phyloP scores from a whole-genome alignment of 345 rosid species.

The Arabidopsis arenosa region DNA sequence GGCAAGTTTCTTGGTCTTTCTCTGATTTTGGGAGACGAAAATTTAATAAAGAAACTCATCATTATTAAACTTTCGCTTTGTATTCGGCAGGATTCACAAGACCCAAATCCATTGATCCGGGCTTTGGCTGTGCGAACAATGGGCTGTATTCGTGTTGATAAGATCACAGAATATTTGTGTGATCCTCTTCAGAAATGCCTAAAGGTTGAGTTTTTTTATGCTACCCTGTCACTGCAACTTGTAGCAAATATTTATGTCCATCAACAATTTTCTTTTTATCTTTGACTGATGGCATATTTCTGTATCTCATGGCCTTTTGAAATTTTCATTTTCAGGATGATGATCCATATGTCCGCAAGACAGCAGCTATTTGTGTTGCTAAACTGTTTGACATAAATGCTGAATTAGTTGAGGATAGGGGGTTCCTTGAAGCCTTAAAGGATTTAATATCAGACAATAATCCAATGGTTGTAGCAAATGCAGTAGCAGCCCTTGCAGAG shows the following conservation, averaged over 20 bases:
- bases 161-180: slow-evolving; percentile 91
- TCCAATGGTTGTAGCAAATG: slow-evolving; percentile 99
- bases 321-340: slow-evolving; percentile 69
- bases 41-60: not conserved
- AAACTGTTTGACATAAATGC: slow-evolving; percentile 95
- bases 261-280: not conserved
- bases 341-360: slow-evolving; percentile 97
- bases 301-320: slow-evolving; percentile 6
- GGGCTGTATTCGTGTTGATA: slow-evolving; percentile 99
- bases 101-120: slow-evolving; percentile 94
- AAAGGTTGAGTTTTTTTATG: slow-evolving; percentile 57
- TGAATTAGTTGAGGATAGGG: slow-evolving; percentile 95
- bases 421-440: slow-evolving; percentile 89
- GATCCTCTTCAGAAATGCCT: slow-evolving; percentile 99
- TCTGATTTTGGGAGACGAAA: not conserved
- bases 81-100: slow-evolving; percentile 86
- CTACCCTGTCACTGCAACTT: slow-evolving; percentile 10
- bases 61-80: not conserved
- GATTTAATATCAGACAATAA: slow-evolving; percentile 98
- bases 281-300: not conserved
- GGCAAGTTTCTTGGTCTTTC: not conserved
- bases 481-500: slow-evolving; percentile 97
- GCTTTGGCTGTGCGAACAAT: slow-evolving; percentile 97
- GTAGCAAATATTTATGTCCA: slow-evolving; percentile 4
- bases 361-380: slow-evolving; percentile 98